Conservation (phyloP, 2,329 filamentous ascomycete genomes). For the Apiospora saccharicola region DNA sequence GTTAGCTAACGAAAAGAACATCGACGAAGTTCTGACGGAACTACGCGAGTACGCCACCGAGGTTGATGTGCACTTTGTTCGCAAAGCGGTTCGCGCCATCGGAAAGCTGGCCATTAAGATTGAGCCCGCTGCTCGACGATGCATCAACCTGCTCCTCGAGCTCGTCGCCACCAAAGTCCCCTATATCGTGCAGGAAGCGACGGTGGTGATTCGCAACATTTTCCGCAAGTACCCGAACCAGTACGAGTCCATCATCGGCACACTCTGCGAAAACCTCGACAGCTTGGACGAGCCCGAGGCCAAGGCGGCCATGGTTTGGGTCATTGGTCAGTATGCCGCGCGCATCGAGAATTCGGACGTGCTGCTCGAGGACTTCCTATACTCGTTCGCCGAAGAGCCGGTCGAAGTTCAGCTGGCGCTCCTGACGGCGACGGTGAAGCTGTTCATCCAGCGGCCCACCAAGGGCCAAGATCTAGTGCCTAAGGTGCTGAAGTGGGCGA, state of each 20-base stretch:
- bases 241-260: conserved; percentile 97
- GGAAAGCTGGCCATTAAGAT: conserved; percentile 99
- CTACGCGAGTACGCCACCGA: conserved; percentile 96
- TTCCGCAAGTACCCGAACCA: conserved; percentile 99
- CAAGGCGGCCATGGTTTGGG: conserved; percentile 99
- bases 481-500: conserved; percentile 97
- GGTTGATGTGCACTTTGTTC: conserved; percentile 98
- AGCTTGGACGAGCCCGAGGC: conserved; percentile 97
- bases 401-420: conserved; percentile 95
- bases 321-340: conserved; percentile 97
- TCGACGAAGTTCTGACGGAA: conserved; percentile 92
- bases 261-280: conserved; percentile 94
- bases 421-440: conserved; percentile 93
- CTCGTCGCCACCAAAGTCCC: conserved; percentile 97
- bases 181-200: conserved; percentile 98
- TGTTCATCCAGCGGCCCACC: conserved; percentile 96
- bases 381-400: conserved; percentile 91
- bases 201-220: conserved; percentile 97
- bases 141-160: conserved; percentile 91
- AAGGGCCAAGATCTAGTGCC: conserved; percentile 94
- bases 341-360: conserved; percentile 97
- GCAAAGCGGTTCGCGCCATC: conserved; percentile 96
- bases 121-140: conserved; percentile 87
- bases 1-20: conserved; percentile 95
- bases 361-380: conserved; percentile 92